Evolutionary conservation across 1,139 yeast species (phyloP).

Genomic region (Suhomyces bokatorum): DNA sequence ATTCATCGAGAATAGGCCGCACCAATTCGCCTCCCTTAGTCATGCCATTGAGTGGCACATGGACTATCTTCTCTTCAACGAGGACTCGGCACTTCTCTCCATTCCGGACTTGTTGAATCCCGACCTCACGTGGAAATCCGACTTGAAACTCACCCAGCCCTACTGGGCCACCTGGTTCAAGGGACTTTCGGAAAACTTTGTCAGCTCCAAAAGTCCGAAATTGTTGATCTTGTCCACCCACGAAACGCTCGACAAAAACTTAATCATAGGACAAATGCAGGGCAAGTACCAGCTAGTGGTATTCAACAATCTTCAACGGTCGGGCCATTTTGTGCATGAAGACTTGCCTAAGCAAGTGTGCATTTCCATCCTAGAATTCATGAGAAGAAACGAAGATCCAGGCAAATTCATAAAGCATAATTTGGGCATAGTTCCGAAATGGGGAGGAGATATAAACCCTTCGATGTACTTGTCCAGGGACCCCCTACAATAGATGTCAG

Average conservation of each 20-base stretch:
- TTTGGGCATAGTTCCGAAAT: constrained; percentile 45
- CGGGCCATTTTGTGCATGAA: constrained; percentile 93
- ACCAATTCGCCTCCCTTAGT: constrained; percentile 47
- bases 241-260: constrained; percentile 78
- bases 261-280: constrained; percentile 97
- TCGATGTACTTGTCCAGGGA: background rate
- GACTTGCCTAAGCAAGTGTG: constrained; percentile 77
- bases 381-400: constrained; percentile 45
- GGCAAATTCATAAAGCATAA: constrained; percentile 40
- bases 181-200: constrained; percentile 66
- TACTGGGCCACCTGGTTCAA: constrained; percentile 85
- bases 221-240: constrained; percentile 84
- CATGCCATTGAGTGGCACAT: constrained; percentile 87
- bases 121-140: constrained; percentile 57
- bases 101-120: constrained; percentile 62
- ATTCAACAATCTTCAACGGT: constrained; percentile 54
- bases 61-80: constrained; percentile 53
- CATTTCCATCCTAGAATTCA: constrained; percentile 50
- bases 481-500: background rate
- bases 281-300: constrained; percentile 89
- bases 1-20: constrained; percentile 65
- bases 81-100: constrained; percentile 67
- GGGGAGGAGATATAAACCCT: constrained; percentile 50
- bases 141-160: constrained; percentile 57
- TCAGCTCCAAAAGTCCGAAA: constrained; percentile 55